Base-by-base conservation (phyloP, 257 asterid genomes). In the Przewalskia tangutica region DNA sequence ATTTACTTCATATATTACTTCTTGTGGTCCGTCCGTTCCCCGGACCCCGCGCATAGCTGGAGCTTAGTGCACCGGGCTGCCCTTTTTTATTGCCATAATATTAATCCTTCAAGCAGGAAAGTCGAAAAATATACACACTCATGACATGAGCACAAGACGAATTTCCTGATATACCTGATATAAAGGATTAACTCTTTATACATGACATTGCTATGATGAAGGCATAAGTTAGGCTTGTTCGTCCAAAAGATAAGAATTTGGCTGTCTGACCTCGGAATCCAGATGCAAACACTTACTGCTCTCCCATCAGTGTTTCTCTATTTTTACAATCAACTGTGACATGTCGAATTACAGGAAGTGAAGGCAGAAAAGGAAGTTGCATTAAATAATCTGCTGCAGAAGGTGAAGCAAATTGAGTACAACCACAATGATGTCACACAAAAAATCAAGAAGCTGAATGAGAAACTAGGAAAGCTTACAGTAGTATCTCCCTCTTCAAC, bases 361-460 rank as follows among this genome's bases (percentile, higher is more conserved):
- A 51, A 70, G 82, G 62, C 17, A 50, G 77, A 51, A 83, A 83
- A 83, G 79, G 83, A 77, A 83, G 13, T 64, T 53, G 80, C 82
- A 42, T 54, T 53, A 55, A 54, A 40, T 54, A 83, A 78, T 77
- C 63, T 83, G 70, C 83, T 63, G 79, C 79, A 83, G 60, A 83
- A 64, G 83, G 77, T 83, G 68, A 77, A n/a, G 11, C 64, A 17
- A 79, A 77, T 77, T 13, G 73, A 77, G 67, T 48, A 77, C 59
- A 54, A 65, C 44, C 51, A 55, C 56, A 77, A 77, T 54, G 79
- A 53, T 16, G 59, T 66, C 40, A 66, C 71, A 83, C 16, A 34
- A 71, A 8, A 77, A 83, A 83, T 83, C 62, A 63, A 50, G 48
- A 77, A 83, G 68, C 20, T 77, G 32, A 40, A 77, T 64, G 62